These are phyloP conservation scores for Pezicula neosporulosa DNA, from an alignment of 2,329 filamentous ascomycete species.

Conservation along the genomic window DNA sequence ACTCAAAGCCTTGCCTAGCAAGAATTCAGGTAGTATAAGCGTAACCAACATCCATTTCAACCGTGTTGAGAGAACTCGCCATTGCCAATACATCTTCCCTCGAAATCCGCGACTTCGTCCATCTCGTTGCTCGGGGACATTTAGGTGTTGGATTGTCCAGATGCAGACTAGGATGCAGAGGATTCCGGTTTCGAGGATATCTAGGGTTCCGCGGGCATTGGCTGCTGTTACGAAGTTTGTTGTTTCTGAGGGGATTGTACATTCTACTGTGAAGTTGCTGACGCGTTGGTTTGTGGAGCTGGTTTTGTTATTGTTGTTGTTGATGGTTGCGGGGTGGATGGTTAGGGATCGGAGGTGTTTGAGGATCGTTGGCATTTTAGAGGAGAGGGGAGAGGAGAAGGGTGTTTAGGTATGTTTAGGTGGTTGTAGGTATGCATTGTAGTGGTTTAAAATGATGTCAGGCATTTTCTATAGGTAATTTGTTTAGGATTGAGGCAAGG, in stretches of 20 bases:
- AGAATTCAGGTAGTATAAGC: background rate
- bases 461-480: too few relatives aligned
- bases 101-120: background rate
- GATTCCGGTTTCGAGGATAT: constrained; percentile 13
- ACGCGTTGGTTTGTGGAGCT: background rate
- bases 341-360: background rate
- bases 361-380: background rate
- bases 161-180: constrained; percentile 12
- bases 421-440: too few relatives aligned
- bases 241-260: constrained; percentile 10
- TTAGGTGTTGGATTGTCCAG: constrained; percentile 15
- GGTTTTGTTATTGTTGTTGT: too few relatives aligned
- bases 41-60: constrained; percentile 1
- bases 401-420: too few relatives aligned
- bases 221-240: constrained; percentile 2
- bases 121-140: constrained; percentile 7
- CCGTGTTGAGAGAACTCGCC: background rate
- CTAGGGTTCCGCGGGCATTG: constrained; percentile 1
- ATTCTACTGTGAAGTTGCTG: constrained; percentile 6
- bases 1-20: background rate
- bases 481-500: too few relatives aligned
- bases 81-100: background rate
- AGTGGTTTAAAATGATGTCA: too few relatives aligned
- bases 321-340: background rate
- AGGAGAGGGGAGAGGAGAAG: background rate